Conservation (phyloP, 2,329 filamentous ascomycete genomes). For the Scopulariopsis brevicaulis region DNA sequence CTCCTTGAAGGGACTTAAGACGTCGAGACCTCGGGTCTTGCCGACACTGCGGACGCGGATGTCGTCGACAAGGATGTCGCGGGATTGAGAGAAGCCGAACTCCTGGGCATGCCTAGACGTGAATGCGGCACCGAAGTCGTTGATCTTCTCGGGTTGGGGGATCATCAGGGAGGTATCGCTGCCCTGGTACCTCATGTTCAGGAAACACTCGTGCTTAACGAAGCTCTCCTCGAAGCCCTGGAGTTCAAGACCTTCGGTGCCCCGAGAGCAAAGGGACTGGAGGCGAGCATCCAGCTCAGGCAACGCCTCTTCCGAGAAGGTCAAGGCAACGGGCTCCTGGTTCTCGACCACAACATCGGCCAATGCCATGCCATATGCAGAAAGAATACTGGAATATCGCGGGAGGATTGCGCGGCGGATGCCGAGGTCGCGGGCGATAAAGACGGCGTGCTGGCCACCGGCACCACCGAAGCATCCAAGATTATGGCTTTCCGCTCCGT, state of each 20-base stretch:
- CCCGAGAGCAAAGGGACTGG: too few relatives aligned
- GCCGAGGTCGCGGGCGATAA: slow-evolving; percentile 74
- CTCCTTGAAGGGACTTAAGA: slow-evolving; percentile 47
- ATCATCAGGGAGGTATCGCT: slow-evolving; percentile 91
- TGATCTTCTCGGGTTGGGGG: too few relatives aligned
- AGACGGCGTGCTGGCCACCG: slow-evolving; percentile 85
- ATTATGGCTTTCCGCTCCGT: too few relatives aligned
- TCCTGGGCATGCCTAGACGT: too few relatives aligned
- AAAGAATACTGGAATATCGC: slow-evolving; percentile 78
- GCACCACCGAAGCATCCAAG: slow-evolving; percentile 88
- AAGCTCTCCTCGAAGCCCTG: slow-evolving; percentile 83
- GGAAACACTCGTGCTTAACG: too few relatives aligned
- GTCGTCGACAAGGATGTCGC: slow-evolving; percentile 85
- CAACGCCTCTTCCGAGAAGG: too few relatives aligned
- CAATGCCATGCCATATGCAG: slow-evolving; percentile 85
- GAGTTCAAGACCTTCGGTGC: too few relatives aligned
- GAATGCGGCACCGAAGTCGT: too few relatives aligned
- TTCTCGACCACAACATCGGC: slow-evolving; percentile 88
- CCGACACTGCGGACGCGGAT: slow-evolving; percentile 81
- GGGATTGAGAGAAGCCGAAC: slow-evolving; percentile 76
- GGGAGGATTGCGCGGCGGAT: slow-evolving; percentile 81
- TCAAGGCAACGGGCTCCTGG: slow-evolving; percentile 73
- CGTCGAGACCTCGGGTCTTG: too few relatives aligned
- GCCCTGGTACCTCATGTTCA: slow-evolving; percentile 87
- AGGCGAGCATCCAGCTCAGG: too few relatives aligned